Evolutionary conservation across 495 filamentous ascomycete species (phyloP).

Genomic region (Astrothelium macrocarpum): DNA sequence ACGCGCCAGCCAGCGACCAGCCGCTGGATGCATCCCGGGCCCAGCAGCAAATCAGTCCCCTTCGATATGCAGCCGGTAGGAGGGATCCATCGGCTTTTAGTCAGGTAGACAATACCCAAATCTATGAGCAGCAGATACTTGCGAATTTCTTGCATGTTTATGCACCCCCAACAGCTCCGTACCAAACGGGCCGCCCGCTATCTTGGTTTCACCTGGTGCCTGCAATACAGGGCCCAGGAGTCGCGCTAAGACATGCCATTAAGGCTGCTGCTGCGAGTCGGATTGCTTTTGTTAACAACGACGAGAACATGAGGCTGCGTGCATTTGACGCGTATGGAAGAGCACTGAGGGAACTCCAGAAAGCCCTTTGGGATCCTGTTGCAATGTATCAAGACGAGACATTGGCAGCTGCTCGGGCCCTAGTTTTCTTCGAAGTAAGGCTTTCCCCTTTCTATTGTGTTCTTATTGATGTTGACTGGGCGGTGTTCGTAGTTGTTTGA

Average conservation of each 20-base stretch:
- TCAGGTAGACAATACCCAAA: background rate
- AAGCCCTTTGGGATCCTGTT: conserved; percentile 1
- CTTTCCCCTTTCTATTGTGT: background rate
- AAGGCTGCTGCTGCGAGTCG: background rate
- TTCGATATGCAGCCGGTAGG: background rate
- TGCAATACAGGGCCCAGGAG: background rate
- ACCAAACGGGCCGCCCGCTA: background rate
- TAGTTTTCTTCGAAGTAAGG: background rate
- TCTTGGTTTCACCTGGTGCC: background rate
- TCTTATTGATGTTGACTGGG: background rate
- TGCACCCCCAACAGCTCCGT: background rate
- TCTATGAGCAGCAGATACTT: background rate
- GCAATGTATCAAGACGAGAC: conserved; percentile 4
- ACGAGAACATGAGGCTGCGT: background rate
- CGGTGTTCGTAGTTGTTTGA: background rate
- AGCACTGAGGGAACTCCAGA: conserved; percentile 1
- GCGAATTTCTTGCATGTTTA: background rate
- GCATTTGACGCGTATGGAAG: background rate
- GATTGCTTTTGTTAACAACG: background rate
- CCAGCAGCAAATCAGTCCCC: background rate
- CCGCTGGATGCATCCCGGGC: background rate
- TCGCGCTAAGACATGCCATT: background rate
- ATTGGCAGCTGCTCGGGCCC: background rate
- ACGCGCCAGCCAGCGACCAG: background rate
- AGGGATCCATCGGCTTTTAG: background rate